A percentile compares a stretch with the other conserved stretches of the same genome.
These are phyloP conservation scores for Mollisia scopiformis DNA, from an alignment of 2,329 filamentous ascomycete genomes.

Conservation along the genomic window DNA sequence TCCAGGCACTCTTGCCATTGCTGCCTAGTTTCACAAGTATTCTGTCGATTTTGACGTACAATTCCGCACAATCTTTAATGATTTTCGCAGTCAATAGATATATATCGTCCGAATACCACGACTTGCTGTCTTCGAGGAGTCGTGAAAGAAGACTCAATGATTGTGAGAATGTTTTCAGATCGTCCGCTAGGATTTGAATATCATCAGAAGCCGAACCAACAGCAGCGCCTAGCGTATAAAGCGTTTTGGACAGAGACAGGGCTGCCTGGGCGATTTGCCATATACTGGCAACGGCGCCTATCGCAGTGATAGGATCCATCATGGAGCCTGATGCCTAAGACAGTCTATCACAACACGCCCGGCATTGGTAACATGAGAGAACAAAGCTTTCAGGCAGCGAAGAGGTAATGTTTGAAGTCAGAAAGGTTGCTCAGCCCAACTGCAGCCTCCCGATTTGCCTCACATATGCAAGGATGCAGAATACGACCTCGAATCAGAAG, in stretches of 20 bases:
- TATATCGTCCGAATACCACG: slow-evolving; percentile 26
- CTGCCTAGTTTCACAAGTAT: slow-evolving; percentile 20
- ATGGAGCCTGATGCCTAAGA: neutral
- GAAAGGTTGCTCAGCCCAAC: too few species aligned
- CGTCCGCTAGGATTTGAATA: slow-evolving; percentile 23
- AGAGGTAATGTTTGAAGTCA: too few species aligned
- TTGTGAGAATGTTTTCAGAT: slow-evolving; percentile 23
- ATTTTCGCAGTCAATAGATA: slow-evolving; percentile 28
- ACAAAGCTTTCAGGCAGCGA: neutral
- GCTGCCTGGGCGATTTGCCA: slow-evolving; percentile 23
- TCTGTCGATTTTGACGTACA: slow-evolving; percentile 29
- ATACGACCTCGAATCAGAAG: too few species aligned
- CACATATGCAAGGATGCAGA: too few species aligned
- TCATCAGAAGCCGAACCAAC: slow-evolving; percentile 26
- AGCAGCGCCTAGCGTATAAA: slow-evolving; percentile 24
- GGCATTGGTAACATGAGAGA: neutral
- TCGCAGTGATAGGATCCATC: slow-evolving; percentile 25
- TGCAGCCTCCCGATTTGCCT: neutral
- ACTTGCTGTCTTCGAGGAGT: slow-evolving; percentile 23
- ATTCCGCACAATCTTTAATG: slow-evolving; percentile 25
- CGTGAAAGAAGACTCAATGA: slow-evolving; percentile 25
- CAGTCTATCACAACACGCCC: neutral
- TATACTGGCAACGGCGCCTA: slow-evolving; percentile 24
- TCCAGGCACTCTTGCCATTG: slow-evolving; percentile 26
- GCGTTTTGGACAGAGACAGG: slow-evolving; percentile 24